phyloP scores from a whole-genome alignment of 495 filamentous ascomycete species.

The Usnea hakonensis region DNA sequence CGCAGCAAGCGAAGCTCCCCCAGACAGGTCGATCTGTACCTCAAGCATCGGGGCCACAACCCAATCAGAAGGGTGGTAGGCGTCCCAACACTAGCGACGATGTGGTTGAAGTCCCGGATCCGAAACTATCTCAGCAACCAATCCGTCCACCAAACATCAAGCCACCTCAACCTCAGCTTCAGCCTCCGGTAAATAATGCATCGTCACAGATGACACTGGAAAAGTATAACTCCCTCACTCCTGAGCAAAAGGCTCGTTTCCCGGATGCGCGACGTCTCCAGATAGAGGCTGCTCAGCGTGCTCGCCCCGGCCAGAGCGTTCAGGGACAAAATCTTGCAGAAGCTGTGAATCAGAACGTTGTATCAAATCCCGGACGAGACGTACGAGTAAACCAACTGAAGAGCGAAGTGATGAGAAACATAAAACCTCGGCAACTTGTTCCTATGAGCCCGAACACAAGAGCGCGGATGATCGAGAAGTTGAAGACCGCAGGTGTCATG shows the following conservation, averaged over 20 bases:
- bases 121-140: slow-evolving; percentile 27
- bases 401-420: slow-evolving; percentile 34
- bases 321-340: slow-evolving; percentile 30
- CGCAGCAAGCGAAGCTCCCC: slow-evolving; percentile 3
- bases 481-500: slow-evolving; percentile 38
- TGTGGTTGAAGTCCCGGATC: slow-evolving; percentile 46
- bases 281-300: slow-evolving; percentile 24
- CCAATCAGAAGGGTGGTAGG: slow-evolving; percentile 33
- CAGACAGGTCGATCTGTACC: background rate
- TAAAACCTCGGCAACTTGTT: slow-evolving; percentile 28
- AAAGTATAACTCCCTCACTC: slow-evolving; percentile 8
- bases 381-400: slow-evolving; percentile 23
- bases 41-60: slow-evolving; percentile 1
- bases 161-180: slow-evolving; percentile 4
- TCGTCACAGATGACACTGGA: slow-evolving; percentile 9
- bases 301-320: slow-evolving; percentile 30
- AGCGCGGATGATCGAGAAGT: slow-evolving; percentile 39
- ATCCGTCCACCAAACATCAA: slow-evolving; percentile 22
- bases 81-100: slow-evolving; percentile 54
- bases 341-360: background rate
- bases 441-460: slow-evolving; percentile 39
- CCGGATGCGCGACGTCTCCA: background rate
- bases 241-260: slow-evolving; percentile 14
- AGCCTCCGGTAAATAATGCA: background rate
- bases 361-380: slow-evolving; percentile 7